Conservation (phyloP, 192 early-diverging fungal genomes). For the Podochytrium sp. region DNA sequence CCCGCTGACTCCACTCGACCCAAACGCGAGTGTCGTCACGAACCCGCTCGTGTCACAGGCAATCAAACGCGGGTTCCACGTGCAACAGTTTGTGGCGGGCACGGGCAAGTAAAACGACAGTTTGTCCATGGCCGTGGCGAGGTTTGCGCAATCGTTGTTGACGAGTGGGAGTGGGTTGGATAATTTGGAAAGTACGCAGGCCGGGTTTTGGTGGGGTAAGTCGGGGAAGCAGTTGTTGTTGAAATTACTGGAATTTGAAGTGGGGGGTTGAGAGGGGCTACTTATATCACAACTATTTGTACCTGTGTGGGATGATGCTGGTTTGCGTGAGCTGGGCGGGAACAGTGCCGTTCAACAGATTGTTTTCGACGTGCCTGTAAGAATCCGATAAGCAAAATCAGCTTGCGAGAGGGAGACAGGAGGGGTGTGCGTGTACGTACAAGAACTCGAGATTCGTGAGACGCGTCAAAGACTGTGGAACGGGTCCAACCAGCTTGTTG, state of each 20-base stretch:
- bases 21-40: background rate
- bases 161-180: background rate
- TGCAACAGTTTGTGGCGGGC: background rate
- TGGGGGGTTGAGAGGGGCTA: background rate
- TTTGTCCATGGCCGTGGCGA: background rate
- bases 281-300: too few species aligned
- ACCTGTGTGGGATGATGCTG: too few species aligned
- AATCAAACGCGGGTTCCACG: background rate
- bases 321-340: too few species aligned
- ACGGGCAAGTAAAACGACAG: background rate
- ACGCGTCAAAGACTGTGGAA: too few species aligned
- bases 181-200: background rate
- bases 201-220: background rate
- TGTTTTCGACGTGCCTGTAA: too few species aligned
- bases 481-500: background rate
- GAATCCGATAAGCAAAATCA: too few species aligned
- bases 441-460: too few species aligned
- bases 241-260: background rate
- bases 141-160: slow-evolving; percentile 4
- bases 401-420: too few species aligned
- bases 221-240: background rate
- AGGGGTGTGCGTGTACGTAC: too few species aligned
- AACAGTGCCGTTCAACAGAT: background rate
- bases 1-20: background rate
- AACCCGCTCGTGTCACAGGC: background rate